Evolutionary conservation across 352 stramenopile genomes (phyloP), one percentile per base, ranked within the genome.

Genomic region (Pythium coloratum): DNA sequence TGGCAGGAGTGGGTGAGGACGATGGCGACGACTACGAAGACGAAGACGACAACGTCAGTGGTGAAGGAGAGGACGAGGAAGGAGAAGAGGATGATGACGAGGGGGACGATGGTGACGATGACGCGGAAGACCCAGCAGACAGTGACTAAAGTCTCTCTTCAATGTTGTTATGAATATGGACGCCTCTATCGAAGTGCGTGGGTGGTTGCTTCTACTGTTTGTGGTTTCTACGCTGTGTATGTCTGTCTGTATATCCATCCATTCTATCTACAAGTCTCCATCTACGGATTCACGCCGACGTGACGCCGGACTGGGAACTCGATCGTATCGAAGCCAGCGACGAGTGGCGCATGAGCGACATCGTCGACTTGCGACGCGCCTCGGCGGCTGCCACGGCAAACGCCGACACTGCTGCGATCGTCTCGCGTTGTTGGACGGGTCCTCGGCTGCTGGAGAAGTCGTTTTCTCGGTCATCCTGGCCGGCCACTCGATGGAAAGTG

Each of bases 321-420:
- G 38, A 8, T 40, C 47, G 33, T 10, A 50, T 54, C 12, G 34
- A 14, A 30, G 20, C 5, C 6, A 33, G 26, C 14, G 79, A 73
- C 40, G 77, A 77, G 59, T 87, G 78, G 32, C 76, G 71, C 6
- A 74, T 75, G 5, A 91, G 76, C 46, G 81, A 89, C 51, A 75
- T 68, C 28, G 79, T 76, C 26, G 79, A 91, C 51, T 82, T 82
- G 42, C 81, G 75, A 32, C 81, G 75, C 59, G 77, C 81, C 55
- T 86, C 72, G 0, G 72, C 80, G 1, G 80, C 79, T 49, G 80
- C 80, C 24, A 50, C 58, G 0, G 82, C 80, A 55, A 89, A 87
- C 6, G 80, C 80, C 1, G 78, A 83, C 12, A 89, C 78, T 5
- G 81, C 79, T 18, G 72, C 72, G 40, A 89, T 73, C 13, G 76